These are phyloP conservation scores for Diaporthe sp. DNA, from an alignment of 2,329 filamentous ascomycete species.

Conservation along the genomic window DNA sequence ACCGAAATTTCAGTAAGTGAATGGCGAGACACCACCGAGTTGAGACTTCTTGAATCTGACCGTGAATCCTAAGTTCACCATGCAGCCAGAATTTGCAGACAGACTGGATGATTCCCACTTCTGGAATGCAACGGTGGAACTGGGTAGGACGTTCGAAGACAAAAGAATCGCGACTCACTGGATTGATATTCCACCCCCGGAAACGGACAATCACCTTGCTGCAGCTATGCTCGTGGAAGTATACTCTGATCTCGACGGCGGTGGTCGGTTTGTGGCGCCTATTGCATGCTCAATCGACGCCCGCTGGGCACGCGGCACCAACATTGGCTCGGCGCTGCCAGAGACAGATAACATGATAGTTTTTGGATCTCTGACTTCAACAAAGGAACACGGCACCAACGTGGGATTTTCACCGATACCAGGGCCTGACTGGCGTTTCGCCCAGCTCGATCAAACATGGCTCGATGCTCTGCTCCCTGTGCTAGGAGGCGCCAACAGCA, in stretches of 20 bases:
- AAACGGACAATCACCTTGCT: neutral
- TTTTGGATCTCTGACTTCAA: neutral
- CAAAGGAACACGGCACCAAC: neutral
- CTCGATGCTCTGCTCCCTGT: neutral
- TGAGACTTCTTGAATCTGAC: too few relatives aligned
- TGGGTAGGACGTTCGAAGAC: neutral
- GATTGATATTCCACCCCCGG: neutral
- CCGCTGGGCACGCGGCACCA: neutral
- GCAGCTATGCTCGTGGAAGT: neutral
- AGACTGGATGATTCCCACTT: neutral
- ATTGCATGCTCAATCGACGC: neutral
- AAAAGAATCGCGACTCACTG: neutral
- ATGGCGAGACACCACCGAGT: neutral
- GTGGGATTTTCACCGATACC: neutral
- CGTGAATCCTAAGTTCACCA: neutral
- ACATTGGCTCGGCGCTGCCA: neutral
- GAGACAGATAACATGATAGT: neutral
- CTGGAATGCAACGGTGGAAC: neutral
- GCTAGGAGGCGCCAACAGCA: neutral
- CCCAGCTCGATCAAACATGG: neutral
- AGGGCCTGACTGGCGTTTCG: slow-evolving; percentile 5
- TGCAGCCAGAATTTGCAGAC: neutral
- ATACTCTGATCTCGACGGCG: neutral
- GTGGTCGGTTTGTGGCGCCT: neutral
- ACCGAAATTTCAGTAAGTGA: neutral